Percentiles rank a stretch among this genome's conserved stretches.
Conservation (phyloP, 2,329 filamentous ascomycete genomes). For the Epichloe amarillans region DNA sequence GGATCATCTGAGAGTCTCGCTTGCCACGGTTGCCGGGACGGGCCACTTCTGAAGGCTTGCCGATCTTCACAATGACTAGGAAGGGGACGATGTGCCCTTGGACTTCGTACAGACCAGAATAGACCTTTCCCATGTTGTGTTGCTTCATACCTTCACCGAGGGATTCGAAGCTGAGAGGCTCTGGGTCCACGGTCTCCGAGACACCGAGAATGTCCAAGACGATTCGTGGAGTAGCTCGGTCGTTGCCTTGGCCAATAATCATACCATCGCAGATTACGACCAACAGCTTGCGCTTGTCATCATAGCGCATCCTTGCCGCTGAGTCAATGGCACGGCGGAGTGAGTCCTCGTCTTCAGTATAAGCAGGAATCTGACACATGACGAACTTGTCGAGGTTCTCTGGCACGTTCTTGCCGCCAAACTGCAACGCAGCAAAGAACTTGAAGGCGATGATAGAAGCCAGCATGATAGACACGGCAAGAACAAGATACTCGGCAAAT, state of each 20-base stretch:
- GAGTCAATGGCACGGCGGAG: slow-evolving; percentile 95
- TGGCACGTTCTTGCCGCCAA: slow-evolving; percentile 77
- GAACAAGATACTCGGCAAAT: slow-evolving; percentile 80
- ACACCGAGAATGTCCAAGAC: slow-evolving; percentile 95
- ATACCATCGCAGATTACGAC: slow-evolving; percentile 93
- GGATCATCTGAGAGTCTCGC: slow-evolving; percentile 95
- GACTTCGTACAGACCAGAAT: slow-evolving; percentile 94
- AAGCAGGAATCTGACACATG: slow-evolving; percentile 94
- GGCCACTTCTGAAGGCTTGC: slow-evolving; percentile 91
- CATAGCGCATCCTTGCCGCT: slow-evolving; percentile 86
- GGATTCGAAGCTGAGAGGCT: slow-evolving; percentile 92
- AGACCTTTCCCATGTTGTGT: slow-evolving; percentile 99
- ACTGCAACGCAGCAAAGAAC: slow-evolving; percentile 91
- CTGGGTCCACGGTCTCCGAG: slow-evolving; percentile 82
- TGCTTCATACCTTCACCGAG: slow-evolving; percentile 92
- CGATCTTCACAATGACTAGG: slow-evolving; percentile 91
- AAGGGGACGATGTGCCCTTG: slow-evolving; percentile 97
- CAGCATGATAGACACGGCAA: slow-evolving; percentile 71
- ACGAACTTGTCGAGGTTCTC: slow-evolving; percentile 98
- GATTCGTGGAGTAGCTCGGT: slow-evolving; percentile 86
- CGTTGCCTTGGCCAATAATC: slow-evolving; percentile 98
- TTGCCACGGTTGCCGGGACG: slow-evolving; percentile 96
- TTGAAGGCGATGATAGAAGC: slow-evolving; percentile 83
- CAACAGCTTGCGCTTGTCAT: slow-evolving; percentile 94
- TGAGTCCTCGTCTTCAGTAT: slow-evolving; percentile 97